These are phyloP conservation scores for Polyporus tsugae DNA, from an alignment of 1,284 basidiomycete genomes.

Conservation along the genomic window DNA sequence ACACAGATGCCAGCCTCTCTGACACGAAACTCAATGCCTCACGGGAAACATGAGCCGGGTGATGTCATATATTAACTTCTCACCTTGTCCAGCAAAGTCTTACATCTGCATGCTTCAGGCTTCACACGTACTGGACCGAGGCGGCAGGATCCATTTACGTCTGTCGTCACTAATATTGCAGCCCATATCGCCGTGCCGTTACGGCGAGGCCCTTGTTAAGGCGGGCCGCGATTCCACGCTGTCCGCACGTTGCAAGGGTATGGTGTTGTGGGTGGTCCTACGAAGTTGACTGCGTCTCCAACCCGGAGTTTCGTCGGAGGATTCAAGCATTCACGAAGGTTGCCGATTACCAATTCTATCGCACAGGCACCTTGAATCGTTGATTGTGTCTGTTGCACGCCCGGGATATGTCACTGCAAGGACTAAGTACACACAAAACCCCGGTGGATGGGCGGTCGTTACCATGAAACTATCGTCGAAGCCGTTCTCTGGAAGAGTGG, in stretches of 20 bases:
- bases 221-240: constrained; percentile 9
- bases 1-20: not conserved
- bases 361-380: not conserved
- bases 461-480: constrained; percentile 25
- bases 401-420: not conserved
- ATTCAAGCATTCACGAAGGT: not conserved
- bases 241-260: constrained; percentile 21
- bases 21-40: not conserved
- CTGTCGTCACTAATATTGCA: not conserved
- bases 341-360: not conserved
- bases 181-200: not conserved
- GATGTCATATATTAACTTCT: not conserved
- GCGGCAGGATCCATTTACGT: not conserved
- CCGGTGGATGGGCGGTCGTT: constrained; percentile 12
- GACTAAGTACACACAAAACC: not conserved
- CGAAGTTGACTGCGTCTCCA: constrained; percentile 11
- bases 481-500: constrained; percentile 14
- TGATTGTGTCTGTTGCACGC: not conserved
- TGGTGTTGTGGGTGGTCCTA: not conserved
- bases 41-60: not conserved
- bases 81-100: not conserved
- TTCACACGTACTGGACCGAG: not conserved
- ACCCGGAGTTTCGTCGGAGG: constrained; percentile 2
- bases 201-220: not conserved
- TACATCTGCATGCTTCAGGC: not conserved